phyloP scores from a whole-genome alignment of 2,329 filamentous ascomycete genomes.

The Diaporthe batatas region DNA sequence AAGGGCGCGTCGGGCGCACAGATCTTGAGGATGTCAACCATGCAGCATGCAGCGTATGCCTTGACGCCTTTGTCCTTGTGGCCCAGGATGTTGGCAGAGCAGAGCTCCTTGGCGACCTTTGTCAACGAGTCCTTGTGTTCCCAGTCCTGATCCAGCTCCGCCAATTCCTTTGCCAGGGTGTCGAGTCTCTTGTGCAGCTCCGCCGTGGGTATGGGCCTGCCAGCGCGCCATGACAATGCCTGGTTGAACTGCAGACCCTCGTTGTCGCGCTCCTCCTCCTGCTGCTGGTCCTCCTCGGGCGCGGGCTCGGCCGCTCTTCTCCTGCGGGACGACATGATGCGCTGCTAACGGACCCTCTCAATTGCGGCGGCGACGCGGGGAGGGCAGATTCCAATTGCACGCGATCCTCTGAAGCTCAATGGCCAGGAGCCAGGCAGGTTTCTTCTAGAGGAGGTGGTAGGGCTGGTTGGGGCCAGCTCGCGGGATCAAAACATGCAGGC shows the following conservation, averaged over 20 bases:
- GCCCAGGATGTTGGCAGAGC: slow-evolving; percentile 81
- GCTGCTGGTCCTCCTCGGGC: slow-evolving; percentile 53
- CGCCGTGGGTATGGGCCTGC: slow-evolving; percentile 86
- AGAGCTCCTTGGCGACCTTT: slow-evolving; percentile 87
- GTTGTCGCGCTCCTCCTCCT: slow-evolving; percentile 55
- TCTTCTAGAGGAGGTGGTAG: neutral
- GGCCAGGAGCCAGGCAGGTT: neutral
- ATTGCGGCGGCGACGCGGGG: slow-evolving; percentile 12
- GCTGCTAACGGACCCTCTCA: slow-evolving; percentile 12
- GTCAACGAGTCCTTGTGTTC: slow-evolving; percentile 86
- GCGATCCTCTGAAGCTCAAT: slow-evolving; percentile 2
- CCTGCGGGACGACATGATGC: slow-evolving; percentile 57
- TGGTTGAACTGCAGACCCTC: slow-evolving; percentile 82
- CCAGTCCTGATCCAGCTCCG: slow-evolving; percentile 88
- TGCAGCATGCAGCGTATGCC: slow-evolving; percentile 87
- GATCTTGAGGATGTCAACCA: slow-evolving; percentile 92
- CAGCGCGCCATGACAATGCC: slow-evolving; percentile 89
- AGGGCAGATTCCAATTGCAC: neutral
- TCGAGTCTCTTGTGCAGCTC: slow-evolving; percentile 87
- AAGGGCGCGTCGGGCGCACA: slow-evolving; percentile 97
- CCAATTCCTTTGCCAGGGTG: slow-evolving; percentile 83
- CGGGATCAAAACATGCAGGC: slow-evolving; percentile 34
- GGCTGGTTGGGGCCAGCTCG: slow-evolving; percentile 15
- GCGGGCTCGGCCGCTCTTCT: slow-evolving; percentile 51
- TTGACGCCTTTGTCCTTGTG: slow-evolving; percentile 96